phyloP scores from a whole-genome alignment of 495 filamentous ascomycete genomes.

The Neurospora sp. region DNA sequence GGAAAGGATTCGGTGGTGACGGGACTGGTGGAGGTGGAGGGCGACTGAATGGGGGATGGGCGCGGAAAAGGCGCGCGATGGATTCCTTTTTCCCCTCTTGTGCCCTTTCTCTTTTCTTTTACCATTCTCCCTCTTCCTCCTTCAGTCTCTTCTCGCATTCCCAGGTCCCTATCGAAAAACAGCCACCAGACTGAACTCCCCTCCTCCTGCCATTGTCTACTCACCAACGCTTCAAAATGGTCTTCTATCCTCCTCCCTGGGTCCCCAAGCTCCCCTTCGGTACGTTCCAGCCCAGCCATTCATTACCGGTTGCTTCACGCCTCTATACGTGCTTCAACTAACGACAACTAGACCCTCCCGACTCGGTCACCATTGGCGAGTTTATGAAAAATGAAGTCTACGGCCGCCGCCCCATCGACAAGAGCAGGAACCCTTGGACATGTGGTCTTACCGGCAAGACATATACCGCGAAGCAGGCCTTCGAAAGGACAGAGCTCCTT shows the following conservation, averaged over 20 bases:
- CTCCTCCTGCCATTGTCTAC: background rate
- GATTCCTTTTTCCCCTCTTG: background rate
- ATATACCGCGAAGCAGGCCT: slow-evolving; percentile 57
- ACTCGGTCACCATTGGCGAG: slow-evolving; percentile 65
- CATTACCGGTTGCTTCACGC: background rate
- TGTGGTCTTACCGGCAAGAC: slow-evolving; percentile 68
- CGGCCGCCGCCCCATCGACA: slow-evolving; percentile 53
- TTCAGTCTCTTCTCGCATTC: background rate
- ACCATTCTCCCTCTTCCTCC: background rate
- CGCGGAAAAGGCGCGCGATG: background rate
- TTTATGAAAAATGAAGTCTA: slow-evolving; percentile 71
- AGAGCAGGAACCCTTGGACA: slow-evolving; percentile 66
- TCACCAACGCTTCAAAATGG: slow-evolving; percentile 44
- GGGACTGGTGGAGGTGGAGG: background rate
- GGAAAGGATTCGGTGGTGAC: background rate
- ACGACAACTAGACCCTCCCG: slow-evolving; percentile 46
- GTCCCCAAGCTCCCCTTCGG: slow-evolving; percentile 55
- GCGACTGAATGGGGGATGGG: background rate
- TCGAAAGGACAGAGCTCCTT: slow-evolving; percentile 57
- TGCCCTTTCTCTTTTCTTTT: background rate
- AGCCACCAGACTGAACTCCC: background rate
- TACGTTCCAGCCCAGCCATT: slow-evolving; percentile 11
- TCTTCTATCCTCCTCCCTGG: slow-evolving; percentile 64
- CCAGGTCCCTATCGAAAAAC: background rate
- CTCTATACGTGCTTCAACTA: background rate